Evolutionary conservation across 371 early-diverging fungal genomes (phyloP).

Genomic region (Modicella reniformis): DNA sequence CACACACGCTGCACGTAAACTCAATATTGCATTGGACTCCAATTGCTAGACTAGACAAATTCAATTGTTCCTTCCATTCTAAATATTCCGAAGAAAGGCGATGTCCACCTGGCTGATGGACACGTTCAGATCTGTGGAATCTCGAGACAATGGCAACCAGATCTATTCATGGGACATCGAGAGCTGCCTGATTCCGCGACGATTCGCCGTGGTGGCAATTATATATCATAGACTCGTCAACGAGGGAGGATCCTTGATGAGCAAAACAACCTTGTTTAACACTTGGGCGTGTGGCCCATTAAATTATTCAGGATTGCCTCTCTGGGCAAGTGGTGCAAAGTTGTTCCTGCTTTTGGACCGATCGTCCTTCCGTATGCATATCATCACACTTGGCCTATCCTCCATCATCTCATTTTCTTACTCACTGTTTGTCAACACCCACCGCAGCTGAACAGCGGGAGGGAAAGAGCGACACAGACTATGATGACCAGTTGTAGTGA

Average conservation of each 20-base stretch:
- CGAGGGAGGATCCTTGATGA: constrained; percentile 3
- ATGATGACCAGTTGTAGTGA: too few relatives aligned
- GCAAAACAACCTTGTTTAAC: not conserved
- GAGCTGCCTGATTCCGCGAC: too few relatives aligned
- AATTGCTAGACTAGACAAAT: not conserved
- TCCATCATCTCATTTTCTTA: too few relatives aligned
- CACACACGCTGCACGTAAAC: not conserved
- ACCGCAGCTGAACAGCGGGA: too few relatives aligned
- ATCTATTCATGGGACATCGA: not conserved
- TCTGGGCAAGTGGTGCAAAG: constrained; percentile 27
- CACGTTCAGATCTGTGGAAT: not conserved
- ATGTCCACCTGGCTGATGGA: not conserved
- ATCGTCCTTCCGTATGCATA: not conserved
- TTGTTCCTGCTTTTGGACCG: constrained; percentile 35
- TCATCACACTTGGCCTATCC: too few relatives aligned
- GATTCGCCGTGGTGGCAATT: too few relatives aligned
- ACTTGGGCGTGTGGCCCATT: constrained; percentile 5
- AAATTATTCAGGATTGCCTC: not conserved
- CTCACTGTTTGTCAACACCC: too few relatives aligned
- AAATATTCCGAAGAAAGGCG: constrained; percentile 1
- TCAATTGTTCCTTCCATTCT: too few relatives aligned
- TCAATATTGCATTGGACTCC: too few relatives aligned
- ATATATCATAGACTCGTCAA: too few relatives aligned
- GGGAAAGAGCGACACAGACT: too few relatives aligned
- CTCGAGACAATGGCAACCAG: not conserved